Evolutionary conservation across 75 land plant genomes (phyloP), one percentile per base, ranked within the genome.

Genomic region (Pinus albicaulis): DNA sequence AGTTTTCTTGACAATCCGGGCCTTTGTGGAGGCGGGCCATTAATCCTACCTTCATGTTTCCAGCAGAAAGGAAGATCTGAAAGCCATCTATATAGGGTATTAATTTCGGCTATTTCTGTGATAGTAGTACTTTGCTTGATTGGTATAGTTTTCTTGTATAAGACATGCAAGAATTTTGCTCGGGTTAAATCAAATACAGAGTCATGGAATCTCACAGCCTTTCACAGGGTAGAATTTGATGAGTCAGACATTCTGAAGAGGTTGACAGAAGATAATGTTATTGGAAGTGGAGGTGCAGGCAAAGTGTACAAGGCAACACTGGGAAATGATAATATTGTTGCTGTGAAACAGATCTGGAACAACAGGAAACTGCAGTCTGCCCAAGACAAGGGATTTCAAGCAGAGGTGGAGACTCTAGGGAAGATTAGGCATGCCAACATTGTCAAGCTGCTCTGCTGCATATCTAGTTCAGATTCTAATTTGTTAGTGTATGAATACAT

Each of bases 121-220:
- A 79, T 53, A 72, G 69, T 34, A n/a, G 23, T 70, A 17, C 53
- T 31, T 57, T 70, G 62, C 26, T 71, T 56, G 28, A 72, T 14
- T 24, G 72, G 23, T 15, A 0, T 80, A 20, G n/a, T 22, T 20
- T 19, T 17, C 22, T 66, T n/a, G 11, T 66, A 38, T 41, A 66
- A 19, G 48, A 66, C 70, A 56, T 6, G 69, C 2, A 79, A 57
- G 74, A 63, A 68, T 58, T 48, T 78, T 73, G 74, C 22, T 56
- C 13, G 13, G 12, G 53, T 48, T 48, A 48, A 48, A 48, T 48
- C 53, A 48, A 48, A 1, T 48, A 48, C 53, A 10, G 53, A 48
- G 53, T 48, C 53, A 48, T 93, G 97, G 99, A 93, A 93, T 82
- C 79, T 91, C 12, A 93, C 97, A 23, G 83, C 91, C 12, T 96